Percentiles rank a stretch among this genome's conserved stretches.
phyloP scores from a whole-genome alignment of 352 stramenopile genomes.

The Globisporangium lucens region DNA sequence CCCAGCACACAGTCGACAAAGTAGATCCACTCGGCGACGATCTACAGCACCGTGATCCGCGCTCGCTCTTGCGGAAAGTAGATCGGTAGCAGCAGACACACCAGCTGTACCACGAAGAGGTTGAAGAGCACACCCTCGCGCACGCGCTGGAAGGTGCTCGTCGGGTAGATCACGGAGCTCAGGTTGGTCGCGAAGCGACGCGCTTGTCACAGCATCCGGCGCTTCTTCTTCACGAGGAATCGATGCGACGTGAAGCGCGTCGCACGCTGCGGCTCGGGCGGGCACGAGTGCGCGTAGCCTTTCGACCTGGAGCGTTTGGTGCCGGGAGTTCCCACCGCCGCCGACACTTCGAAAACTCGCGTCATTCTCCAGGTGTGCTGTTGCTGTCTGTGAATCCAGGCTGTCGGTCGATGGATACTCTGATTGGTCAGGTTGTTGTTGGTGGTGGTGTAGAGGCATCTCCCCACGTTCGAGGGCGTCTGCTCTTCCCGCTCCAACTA shows the following conservation, averaged over 20 bases:
- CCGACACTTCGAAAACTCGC: background rate
- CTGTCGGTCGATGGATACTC: background rate
- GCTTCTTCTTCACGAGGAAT: background rate
- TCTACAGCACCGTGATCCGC: background rate
- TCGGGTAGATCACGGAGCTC: slow-evolving; percentile 8
- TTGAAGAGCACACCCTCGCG: slow-evolving; percentile 1
- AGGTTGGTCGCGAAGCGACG: background rate
- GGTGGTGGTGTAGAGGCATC: background rate
- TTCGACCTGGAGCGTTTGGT: background rate
- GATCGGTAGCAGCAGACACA: background rate
- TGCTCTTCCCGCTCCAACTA: background rate
- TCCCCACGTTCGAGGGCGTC: background rate
- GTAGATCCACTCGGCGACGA: slow-evolving; percentile 2
- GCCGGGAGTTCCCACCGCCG: background rate
- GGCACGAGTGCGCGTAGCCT: background rate
- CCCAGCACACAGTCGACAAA: slow-evolving; percentile 1
- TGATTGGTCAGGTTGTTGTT: background rate
- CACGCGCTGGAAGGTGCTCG: slow-evolving; percentile 2
- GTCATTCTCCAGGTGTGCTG: too few relatives aligned
- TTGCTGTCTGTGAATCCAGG: background rate
- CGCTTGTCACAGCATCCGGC: background rate
- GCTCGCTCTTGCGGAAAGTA: background rate
- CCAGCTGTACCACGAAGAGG: background rate
- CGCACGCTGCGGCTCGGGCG: background rate
- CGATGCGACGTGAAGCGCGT: background rate